These are phyloP conservation scores for Amesomyces nigricolor DNA, from an alignment of 2,329 filamentous ascomycete species.

Conservation along the genomic window DNA sequence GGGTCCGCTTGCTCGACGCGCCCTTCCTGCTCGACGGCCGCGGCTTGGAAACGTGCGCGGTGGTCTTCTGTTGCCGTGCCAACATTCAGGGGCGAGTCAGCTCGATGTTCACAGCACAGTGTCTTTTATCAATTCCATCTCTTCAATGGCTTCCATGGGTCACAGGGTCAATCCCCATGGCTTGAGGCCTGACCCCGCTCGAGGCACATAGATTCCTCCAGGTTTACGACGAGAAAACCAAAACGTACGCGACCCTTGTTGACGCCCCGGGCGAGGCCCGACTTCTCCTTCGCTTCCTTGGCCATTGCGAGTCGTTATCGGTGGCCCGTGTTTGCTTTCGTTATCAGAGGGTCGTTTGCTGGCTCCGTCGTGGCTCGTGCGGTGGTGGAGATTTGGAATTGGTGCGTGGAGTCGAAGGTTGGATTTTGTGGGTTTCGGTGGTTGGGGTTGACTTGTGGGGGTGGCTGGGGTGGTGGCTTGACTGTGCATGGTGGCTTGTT, in stretches of 20 bases:
- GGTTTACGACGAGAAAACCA: slow-evolving; percentile 21
- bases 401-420: slow-evolving; percentile 6
- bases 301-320: slow-evolving; percentile 42
- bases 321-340: not conserved
- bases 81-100: slow-evolving; percentile 29
- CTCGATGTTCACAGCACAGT: slow-evolving; percentile 30
- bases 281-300: slow-evolving; percentile 52
- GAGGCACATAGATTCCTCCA: not conserved
- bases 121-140: not conserved
- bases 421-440: not conserved
- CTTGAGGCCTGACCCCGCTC: too few relatives aligned
- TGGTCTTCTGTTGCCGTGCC: slow-evolving; percentile 64
- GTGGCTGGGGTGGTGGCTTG: slow-evolving; percentile 8
- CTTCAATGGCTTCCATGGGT: not conserved
- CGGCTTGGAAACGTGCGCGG: slow-evolving; percentile 69
- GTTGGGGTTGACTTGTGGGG: slow-evolving; percentile 1
- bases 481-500: too few relatives aligned
- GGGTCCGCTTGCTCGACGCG: slow-evolving; percentile 91
- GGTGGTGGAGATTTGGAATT: slow-evolving; percentile 5
- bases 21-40: slow-evolving; percentile 85
- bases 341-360: not conserved
- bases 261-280: slow-evolving; percentile 55
- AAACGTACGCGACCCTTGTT: slow-evolving; percentile 63
- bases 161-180: too few relatives aligned
- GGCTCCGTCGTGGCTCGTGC: slow-evolving; percentile 2